Percentiles rank a stretch among this genome's conserved stretches.
Conservation (phyloP, 176 grass and related monocot species). For the Zoysia japonica region DNA sequence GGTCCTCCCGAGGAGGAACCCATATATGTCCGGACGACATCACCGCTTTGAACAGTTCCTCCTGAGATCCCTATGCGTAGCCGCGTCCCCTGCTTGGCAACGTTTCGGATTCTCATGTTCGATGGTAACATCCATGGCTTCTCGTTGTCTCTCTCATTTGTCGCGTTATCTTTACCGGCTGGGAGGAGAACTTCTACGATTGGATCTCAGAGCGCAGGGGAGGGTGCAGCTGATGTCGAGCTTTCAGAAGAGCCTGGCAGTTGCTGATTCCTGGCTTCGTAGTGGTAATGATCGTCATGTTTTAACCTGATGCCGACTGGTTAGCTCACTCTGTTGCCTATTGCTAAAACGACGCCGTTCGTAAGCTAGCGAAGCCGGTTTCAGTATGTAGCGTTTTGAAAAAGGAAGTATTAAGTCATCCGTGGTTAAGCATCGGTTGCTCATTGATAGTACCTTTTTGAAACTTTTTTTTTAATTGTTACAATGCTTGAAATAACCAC, state of each 20-base stretch:
- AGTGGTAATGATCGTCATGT: neutral
- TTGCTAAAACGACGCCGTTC: too few species aligned
- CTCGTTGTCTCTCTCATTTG: neutral
- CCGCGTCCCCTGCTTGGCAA: neutral
- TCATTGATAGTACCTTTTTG: too few species aligned
- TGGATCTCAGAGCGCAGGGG: neutral
- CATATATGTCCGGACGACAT: neutral
- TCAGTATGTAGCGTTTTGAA: too few species aligned
- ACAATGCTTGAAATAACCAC: too few species aligned
- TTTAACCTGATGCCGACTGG: too few species aligned
- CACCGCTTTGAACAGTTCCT: conserved; percentile 20
- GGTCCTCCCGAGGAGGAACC: neutral
- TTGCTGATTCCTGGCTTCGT: neutral
- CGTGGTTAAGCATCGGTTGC: too few species aligned
- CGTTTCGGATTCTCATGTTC: conserved; percentile 20
- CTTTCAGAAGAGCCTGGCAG: neutral
- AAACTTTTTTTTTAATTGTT: too few species aligned
- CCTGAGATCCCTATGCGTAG: conserved; percentile 2
- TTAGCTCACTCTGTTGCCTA: too few species aligned
- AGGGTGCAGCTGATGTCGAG: neutral
- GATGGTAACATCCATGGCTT: neutral
- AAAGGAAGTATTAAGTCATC: too few species aligned
- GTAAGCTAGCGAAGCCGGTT: too few species aligned
- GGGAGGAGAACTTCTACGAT: neutral
- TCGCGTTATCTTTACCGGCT: neutral